Conservation (phyloP, 805 yeast genomes). For the Myxozyma sirexii region DNA sequence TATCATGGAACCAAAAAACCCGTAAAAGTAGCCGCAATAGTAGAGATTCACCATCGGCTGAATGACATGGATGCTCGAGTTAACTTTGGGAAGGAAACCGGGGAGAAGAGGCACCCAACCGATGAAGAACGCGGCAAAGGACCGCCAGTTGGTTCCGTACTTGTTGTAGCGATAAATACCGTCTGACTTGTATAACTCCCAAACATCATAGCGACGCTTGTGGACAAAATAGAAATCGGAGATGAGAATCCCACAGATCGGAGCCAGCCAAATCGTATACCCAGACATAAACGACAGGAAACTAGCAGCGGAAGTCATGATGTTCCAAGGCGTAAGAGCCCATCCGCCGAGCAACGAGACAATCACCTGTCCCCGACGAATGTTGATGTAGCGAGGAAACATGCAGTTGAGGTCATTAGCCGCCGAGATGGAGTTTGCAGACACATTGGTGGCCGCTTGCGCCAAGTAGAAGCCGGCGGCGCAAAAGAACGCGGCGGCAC, state of each 20-base stretch:
- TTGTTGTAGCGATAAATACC: conserved; percentile 49
- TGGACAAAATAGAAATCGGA: conserved; percentile 47
- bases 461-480: conserved; percentile 71
- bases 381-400: conserved; percentile 53
- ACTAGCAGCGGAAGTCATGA: conserved; percentile 66
- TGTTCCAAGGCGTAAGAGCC: conserved; percentile 79
- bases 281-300: conserved; percentile 82
- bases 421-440: conserved; percentile 56
- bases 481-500: conserved; percentile 81
- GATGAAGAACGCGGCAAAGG: conserved; percentile 45
- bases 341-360: conserved; percentile 72
- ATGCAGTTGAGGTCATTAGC: conserved; percentile 55
- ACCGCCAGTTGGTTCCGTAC: conserved; percentile 50
- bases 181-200: conserved; percentile 46
- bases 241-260: conserved; percentile 77
- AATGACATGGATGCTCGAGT: conserved; percentile 5
- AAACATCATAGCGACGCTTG: conserved; percentile 46
- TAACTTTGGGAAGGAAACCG: conserved; percentile 31
- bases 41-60: conserved; percentile 28
- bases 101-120: conserved; percentile 37
- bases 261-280: conserved; percentile 77
- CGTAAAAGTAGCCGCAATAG: conserved; percentile 36
- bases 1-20: conserved; percentile 27
- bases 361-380: conserved; percentile 63
- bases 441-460: conserved; percentile 75